Conservation (phyloP, 129 eudicot species). For the Ambrosia trifida region DNA sequence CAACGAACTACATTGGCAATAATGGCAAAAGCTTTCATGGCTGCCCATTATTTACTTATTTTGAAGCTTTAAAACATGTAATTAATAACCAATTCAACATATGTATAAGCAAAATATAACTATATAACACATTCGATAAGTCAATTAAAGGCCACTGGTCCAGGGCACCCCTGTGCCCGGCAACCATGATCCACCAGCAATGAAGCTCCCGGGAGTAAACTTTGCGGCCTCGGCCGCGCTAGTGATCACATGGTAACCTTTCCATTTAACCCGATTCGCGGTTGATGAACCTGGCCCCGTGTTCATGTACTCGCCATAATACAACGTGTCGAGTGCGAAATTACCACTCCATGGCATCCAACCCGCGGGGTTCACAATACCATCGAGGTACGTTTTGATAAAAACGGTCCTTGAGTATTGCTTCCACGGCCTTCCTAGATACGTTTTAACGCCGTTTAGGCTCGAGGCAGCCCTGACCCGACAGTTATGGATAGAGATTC, state of each 20-base stretch:
- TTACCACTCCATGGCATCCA: slow-evolving; percentile 72
- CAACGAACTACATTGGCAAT: slow-evolving; percentile 1
- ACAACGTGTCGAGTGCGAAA: slow-evolving; percentile 60
- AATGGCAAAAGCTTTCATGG: background rate
- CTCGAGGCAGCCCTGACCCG: slow-evolving; percentile 49
- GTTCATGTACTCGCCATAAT: slow-evolving; percentile 65
- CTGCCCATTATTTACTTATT: slow-evolving; percentile 14
- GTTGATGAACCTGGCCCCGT: slow-evolving; percentile 69
- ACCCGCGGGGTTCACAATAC: slow-evolving; percentile 56
- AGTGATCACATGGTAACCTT: slow-evolving; percentile 61
- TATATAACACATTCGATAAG: slow-evolving; percentile 1
- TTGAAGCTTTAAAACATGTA: background rate
- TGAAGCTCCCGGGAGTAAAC: slow-evolving; percentile 53
- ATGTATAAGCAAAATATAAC: background rate
- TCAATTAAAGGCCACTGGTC: slow-evolving; percentile 45
- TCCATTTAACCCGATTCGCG: slow-evolving; percentile 55
- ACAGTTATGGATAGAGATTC: slow-evolving; percentile 58
- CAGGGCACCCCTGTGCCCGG: slow-evolving; percentile 57
- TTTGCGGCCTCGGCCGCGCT: slow-evolving; percentile 45
- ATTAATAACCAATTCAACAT: slow-evolving; percentile 23
- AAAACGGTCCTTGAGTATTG: slow-evolving; percentile 64
- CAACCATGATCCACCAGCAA: slow-evolving; percentile 67
- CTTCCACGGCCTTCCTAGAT: slow-evolving; percentile 73
- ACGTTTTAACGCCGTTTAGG: slow-evolving; percentile 53
- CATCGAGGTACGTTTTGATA: slow-evolving; percentile 48